Evolutionary conservation across 805 yeast genomes (phyloP).

Genomic region (Wickerhamomyces chaumierensis): DNA sequence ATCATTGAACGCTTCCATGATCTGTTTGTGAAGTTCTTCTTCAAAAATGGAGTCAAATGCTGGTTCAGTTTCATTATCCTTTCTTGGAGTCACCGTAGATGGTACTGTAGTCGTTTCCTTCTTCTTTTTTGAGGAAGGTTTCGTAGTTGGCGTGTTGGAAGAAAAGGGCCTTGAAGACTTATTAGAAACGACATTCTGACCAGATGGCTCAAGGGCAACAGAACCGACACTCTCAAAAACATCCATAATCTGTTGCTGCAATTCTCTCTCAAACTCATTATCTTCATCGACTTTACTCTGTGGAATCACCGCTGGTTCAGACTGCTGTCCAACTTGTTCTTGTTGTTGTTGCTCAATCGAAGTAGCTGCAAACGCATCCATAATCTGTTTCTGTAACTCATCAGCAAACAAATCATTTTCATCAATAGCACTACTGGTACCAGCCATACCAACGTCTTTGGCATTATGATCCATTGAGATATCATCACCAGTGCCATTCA

Average conservation of each 20-base stretch:
- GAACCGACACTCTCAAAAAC: slow-evolving; percentile 10
- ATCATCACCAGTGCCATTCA: slow-evolving; percentile 3
- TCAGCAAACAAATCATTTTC: slow-evolving; percentile 1
- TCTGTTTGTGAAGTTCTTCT: slow-evolving; percentile 13
- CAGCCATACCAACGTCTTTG: neutral
- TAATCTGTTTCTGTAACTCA: slow-evolving; percentile 11
- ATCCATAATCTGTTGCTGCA: slow-evolving; percentile 16
- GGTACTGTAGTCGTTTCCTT: too few relatives aligned
- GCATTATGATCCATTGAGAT: neutral
- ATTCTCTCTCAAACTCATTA: slow-evolving; percentile 11
- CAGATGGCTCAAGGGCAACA: too few relatives aligned
- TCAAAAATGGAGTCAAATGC: slow-evolving; percentile 10
- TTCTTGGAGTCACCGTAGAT: slow-evolving; percentile 1
- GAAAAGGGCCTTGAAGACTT: too few relatives aligned
- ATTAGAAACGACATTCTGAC: too few relatives aligned
- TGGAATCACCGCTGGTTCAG: neutral
- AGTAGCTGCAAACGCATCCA: slow-evolving; percentile 8
- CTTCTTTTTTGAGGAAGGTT: slow-evolving; percentile 1
- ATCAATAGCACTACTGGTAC: neutral
- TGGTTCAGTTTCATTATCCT: neutral
- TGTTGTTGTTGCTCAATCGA: neutral
- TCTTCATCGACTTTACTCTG: neutral
- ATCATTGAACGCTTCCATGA: slow-evolving; percentile 15
- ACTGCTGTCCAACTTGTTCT: neutral
- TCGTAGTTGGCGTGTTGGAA: too few relatives aligned